Evolutionary conservation across 257 asterid species (phyloP).

Genomic region (Salvia rosmarinus): DNA sequence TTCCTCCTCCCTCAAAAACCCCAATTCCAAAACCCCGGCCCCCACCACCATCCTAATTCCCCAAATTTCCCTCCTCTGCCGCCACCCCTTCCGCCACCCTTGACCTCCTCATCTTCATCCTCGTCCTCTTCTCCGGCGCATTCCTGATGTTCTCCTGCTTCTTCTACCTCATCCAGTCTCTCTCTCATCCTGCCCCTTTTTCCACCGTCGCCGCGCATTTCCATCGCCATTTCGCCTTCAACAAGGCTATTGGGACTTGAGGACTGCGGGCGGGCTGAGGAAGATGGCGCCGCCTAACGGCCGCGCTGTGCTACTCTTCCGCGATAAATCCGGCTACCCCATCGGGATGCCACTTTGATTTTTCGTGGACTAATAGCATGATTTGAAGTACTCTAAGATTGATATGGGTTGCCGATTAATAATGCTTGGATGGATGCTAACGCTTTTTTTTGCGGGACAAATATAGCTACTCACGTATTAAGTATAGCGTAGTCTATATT

Average conservation of each 20-base stretch:
- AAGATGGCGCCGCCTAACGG: conserved; percentile 92
- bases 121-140: conserved; percentile 76
- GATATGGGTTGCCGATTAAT: too few relatives aligned
- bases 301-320: conserved; percentile 76
- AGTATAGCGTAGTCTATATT: too few relatives aligned
- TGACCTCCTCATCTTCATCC: conserved; percentile 77
- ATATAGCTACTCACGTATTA: too few relatives aligned
- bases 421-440: too few relatives aligned
- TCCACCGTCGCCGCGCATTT: conserved; percentile 35
- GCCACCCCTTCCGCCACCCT: conserved; percentile 84
- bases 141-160: conserved; percentile 68
- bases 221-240: conserved; percentile 36
- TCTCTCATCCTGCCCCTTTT: conserved; percentile 57
- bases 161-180: conserved; percentile 70
- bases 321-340: conserved; percentile 81
- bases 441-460: too few relatives aligned
- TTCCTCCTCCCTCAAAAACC: conserved; percentile 37
- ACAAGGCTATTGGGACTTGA: too few relatives aligned
- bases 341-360: too few relatives aligned
- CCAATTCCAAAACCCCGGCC: conserved; percentile 25
- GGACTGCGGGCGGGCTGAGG: conserved; percentile 81
- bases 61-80: conserved; percentile 59
- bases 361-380: too few relatives aligned
- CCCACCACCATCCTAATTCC: conserved; percentile 31
- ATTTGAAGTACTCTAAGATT: too few relatives aligned